Evolutionary conservation across 163 green algal species (phyloP).

Genomic region (Smithsoniella earleae): DNA sequence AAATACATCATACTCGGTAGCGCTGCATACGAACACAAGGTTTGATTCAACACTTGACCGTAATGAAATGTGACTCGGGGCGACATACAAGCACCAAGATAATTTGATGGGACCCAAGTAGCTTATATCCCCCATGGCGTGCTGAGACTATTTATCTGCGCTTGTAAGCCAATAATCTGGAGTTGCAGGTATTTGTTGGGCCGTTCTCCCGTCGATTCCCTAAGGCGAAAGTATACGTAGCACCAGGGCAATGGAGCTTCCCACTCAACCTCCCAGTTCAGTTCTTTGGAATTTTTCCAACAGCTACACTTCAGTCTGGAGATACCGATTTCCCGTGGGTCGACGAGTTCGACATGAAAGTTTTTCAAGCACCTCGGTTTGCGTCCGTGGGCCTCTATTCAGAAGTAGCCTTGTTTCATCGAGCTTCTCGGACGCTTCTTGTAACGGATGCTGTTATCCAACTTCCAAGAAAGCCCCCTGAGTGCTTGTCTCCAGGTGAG

Average conservation of each 20-base stretch:
- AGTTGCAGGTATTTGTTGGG: slow-evolving; percentile 65
- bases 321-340: slow-evolving; percentile 62
- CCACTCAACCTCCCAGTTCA: slow-evolving; percentile 81
- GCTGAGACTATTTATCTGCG: too few relatives aligned
- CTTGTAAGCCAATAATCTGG: too few relatives aligned
- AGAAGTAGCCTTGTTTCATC: slow-evolving; percentile 88
- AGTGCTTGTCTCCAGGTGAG: slow-evolving; percentile 38
- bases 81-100: too few relatives aligned
- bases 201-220: slow-evolving; percentile 85
- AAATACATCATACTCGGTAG: slow-evolving; percentile 92
- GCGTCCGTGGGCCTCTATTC: slow-evolving; percentile 42
- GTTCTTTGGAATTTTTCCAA: slow-evolving; percentile 86
- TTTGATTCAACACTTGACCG: too few relatives aligned
- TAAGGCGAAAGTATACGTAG: slow-evolving; percentile 65
- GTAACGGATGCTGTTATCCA: slow-evolving; percentile 87
- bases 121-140: too few relatives aligned
- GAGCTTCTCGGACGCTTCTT: slow-evolving; percentile 62
- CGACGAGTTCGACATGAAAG: slow-evolving; percentile 78
- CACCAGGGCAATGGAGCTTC: slow-evolving; percentile 82
- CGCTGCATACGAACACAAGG: slow-evolving; percentile 94
- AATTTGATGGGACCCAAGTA: too few relatives aligned
- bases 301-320: slow-evolving; percentile 44
- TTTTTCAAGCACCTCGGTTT: slow-evolving; percentile 50
- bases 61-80: too few relatives aligned
- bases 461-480: slow-evolving; percentile 59